A percentile compares a stretch with the other conserved stretches of the same genome.
phyloP scores from a whole-genome alignment of 1,284 basidiomycete species.

The Afroboletus lepidellus region DNA sequence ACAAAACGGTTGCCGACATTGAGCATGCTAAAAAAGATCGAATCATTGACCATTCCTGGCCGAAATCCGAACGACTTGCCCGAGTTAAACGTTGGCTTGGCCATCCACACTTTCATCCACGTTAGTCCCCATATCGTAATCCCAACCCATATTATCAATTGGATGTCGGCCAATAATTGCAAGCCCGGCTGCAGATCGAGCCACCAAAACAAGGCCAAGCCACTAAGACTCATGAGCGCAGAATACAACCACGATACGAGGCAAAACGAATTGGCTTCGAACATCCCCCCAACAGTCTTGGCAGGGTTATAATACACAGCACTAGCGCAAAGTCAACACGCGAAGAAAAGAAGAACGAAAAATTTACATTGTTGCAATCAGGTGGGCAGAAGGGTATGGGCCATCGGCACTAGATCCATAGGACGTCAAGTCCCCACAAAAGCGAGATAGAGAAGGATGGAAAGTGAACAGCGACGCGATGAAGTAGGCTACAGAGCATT shows the following conservation, averaged over 20 bases:
- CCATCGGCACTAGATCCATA: conserved; percentile 41
- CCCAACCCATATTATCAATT: conserved; percentile 81
- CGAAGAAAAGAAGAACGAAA: not conserved
- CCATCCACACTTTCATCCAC: conserved; percentile 89
- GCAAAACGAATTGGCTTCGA: conserved; percentile 84
- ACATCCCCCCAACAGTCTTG: conserved; percentile 87
- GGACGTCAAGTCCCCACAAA: conserved; percentile 63
- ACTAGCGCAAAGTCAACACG: conserved; percentile 36
- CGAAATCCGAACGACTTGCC: conserved; percentile 44
- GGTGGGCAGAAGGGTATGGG: conserved; percentile 78
- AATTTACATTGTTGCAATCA: conserved; percentile 85
- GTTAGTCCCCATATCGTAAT: conserved; percentile 79
- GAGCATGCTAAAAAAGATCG: conserved; percentile 64
- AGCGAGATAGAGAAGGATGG: conserved; percentile 62
- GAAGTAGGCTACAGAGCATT: conserved; percentile 91
- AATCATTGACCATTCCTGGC: not conserved
- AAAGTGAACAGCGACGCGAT: conserved; percentile 93
- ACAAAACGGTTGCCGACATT: conserved; percentile 86
- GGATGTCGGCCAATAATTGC: conserved; percentile 65
- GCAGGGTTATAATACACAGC: conserved; percentile 82
- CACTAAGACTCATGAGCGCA: conserved; percentile 70
- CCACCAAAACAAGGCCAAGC: conserved; percentile 77
- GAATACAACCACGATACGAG: conserved; percentile 72
- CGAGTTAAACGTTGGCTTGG: conserved; percentile 89
- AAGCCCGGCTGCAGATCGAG: conserved; percentile 67